phyloP scores from a whole-genome alignment of 1,284 basidiomycete genomes.

The Microbotryum scabiosae region DNA sequence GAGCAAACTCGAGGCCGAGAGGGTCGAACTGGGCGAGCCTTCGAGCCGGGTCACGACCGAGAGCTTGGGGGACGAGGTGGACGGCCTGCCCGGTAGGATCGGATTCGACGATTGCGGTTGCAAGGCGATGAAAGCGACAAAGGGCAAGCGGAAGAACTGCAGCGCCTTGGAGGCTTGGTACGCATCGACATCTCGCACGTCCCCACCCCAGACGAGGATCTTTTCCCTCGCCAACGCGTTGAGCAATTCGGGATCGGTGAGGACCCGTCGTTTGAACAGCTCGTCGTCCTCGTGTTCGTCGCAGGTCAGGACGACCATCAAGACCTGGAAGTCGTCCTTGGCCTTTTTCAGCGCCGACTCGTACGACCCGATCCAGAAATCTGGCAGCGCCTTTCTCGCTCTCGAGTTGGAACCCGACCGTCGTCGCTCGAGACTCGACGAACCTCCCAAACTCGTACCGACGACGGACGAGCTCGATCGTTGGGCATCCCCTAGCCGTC shows the following conservation, averaged over 20 bases:
- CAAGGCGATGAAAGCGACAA: conserved; percentile 78
- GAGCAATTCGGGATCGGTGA: conserved; percentile 64
- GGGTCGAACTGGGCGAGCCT: conserved; percentile 54
- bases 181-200: conserved; percentile 67
- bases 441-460: conserved; percentile 39
- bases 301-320: conserved; percentile 75
- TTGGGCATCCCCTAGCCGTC: not conserved
- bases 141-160: conserved; percentile 53
- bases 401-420: conserved; percentile 15
- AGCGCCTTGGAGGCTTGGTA: conserved; percentile 48
- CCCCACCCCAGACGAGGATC: conserved; percentile 75
- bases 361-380: conserved; percentile 69
- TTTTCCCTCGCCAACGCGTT: conserved; percentile 57
- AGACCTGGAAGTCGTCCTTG: conserved; percentile 62
- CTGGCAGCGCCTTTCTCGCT: conserved; percentile 6
- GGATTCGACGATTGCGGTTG: conserved; percentile 51
- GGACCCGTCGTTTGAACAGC: conserved; percentile 71
- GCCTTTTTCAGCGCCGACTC: conserved; percentile 65
- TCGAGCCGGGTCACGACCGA: conserved; percentile 75
- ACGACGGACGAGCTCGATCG: conserved; percentile 32
- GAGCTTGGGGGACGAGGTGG: conserved; percentile 50
- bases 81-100: conserved; percentile 29
- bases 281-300: conserved; percentile 81
- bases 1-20: conserved; percentile 51
- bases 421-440: conserved; percentile 7